Evolutionary conservation across 2,329 filamentous ascomycete genomes (phyloP), one percentile per base, ranked within the genome.

Genomic region (Bipolaris zeicola): DNA sequence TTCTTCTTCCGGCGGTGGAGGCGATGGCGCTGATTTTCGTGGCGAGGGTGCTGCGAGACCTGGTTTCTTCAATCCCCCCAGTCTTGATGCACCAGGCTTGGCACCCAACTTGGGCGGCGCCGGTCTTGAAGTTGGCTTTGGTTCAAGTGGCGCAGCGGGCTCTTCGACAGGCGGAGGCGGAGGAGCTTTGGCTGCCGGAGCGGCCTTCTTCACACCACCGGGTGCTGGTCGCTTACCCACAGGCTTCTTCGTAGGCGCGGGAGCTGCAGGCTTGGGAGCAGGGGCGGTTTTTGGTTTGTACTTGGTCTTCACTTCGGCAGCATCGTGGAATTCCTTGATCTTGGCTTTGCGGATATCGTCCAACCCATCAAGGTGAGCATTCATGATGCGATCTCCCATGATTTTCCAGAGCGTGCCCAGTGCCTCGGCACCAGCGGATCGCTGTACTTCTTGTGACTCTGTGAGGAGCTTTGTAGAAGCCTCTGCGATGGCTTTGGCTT

Each of bases 371-470:
- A 99, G 80, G 73, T 96, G 90, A 7, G 91, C 89, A 41, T 90
- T 92, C 95, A 99, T 99, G 50, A 91, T 91, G 55, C 95, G 87
- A 76, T 99, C 96, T 39, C 95, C 94, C 80, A 98, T 91, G 52
- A 99, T 98, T 80, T 98, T 99, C 95, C 97, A 98, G 47, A 99
- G 77, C 0, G 93, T 96, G 62, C 96, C 95, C 3, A 99, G 81
- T 33, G 95, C 88, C 76, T 99, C 95, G 13, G 93, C 93, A 74
- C 93, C 95, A 28, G 92, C 92, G 46, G 94, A 89, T 77, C 95
- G 87, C 57, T 96, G 86, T 3, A 85, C 88, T 67, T 96, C 93
- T 65, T 88, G 93, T 0, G 91, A 94, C 73, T 99, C 95, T 0
- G 93, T 89, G 14, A 99, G 82, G 6, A 98, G 81, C 76, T 96